Evolutionary conservation across 1,284 basidiomycete species (phyloP), one percentile per base, ranked within the genome.

Genomic region (Sanghuangporus weigelae): DNA sequence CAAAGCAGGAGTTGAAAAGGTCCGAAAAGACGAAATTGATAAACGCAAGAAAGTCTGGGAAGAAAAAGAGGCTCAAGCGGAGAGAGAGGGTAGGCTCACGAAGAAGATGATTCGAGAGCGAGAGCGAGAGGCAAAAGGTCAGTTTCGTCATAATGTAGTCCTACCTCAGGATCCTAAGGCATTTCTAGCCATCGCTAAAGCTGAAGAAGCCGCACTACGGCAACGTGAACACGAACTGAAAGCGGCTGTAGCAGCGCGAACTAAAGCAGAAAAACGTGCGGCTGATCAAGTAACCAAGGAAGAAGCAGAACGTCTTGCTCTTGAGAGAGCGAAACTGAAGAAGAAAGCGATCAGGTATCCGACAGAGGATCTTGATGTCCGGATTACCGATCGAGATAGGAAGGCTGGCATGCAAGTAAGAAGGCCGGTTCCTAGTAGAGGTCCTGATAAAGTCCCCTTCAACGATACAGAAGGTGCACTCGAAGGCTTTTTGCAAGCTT

Each of bases 21-120:
- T 92, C 67, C 91, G 93, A 76, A 92, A 92, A 69, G 88, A 86
- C 44, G 92, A 95, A 74, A 92, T 92, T 62, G 92, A 95, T 74
- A 94, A 94, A 74, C 82, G 93, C 63, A 92, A 91, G 77, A 94
- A 93, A 74, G 83, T 87, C 39, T 96, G 82, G 92, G 89, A 91
- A 69, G 90, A 91, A 63, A 92, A 90, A 73, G 89, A 91, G 48
- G 61, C 62, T 10, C 65, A 66, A 38, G 65, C 65, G 10, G 65
- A 66, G 51, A 21, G 65, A 38, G 53, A 73, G 69, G 86, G 86
- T 4, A 86, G 89, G 36, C 84, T 85, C 10, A 79, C 83, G 31
- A 91, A 93, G 76, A 93, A 92, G 71, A 89, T 87, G 71, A 93
- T 90, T 73, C 92, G 90, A 75, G 78, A 86, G 74, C 82, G 82